Percentiles rank a stretch among this genome's conserved stretches.
phyloP scores from a whole-genome alignment of 2,329 filamentous ascomycete species.

The Raffaelea albimanens region DNA sequence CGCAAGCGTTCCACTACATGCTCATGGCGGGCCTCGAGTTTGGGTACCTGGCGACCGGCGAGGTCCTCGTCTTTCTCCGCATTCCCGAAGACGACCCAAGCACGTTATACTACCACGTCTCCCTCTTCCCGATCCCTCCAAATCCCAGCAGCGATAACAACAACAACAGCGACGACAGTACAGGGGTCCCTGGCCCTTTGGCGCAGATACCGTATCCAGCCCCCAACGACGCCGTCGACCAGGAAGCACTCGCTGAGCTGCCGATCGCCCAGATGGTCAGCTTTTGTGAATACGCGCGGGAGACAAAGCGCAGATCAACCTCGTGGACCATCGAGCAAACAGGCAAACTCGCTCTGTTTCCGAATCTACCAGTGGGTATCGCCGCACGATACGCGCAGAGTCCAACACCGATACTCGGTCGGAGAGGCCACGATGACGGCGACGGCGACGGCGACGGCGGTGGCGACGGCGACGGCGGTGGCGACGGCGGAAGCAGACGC shows the following conservation, averaged over 20 bases:
- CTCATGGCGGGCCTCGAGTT: constrained; percentile 6
- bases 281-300: constrained; percentile 5
- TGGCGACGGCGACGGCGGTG: neutral
- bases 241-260: constrained; percentile 3
- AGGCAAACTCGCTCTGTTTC: constrained; percentile 3
- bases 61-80: constrained; percentile 8
- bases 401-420: constrained; percentile 1
- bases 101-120: constrained; percentile 5
- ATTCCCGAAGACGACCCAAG: constrained; percentile 5
- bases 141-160: neutral
- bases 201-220: constrained; percentile 2
- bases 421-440: neutral
- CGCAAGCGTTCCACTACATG: constrained; percentile 8
- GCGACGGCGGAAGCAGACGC: neutral
- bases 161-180: constrained; percentile 1
- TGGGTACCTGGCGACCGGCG: constrained; percentile 5
- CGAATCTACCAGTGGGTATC: constrained; percentile 4
- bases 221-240: neutral
- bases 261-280: constrained; percentile 6
- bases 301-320: constrained; percentile 2
- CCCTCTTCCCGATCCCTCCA: constrained; percentile 4
- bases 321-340: constrained; percentile 5
- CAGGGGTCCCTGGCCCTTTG: neutral
- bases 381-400: neutral
- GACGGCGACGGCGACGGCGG: neutral